Percentiles rank a stretch among this genome's conserved stretches.
phyloP scores from a whole-genome alignment of 2,329 filamentous ascomycete species.

The Metarhizium brunneum region DNA sequence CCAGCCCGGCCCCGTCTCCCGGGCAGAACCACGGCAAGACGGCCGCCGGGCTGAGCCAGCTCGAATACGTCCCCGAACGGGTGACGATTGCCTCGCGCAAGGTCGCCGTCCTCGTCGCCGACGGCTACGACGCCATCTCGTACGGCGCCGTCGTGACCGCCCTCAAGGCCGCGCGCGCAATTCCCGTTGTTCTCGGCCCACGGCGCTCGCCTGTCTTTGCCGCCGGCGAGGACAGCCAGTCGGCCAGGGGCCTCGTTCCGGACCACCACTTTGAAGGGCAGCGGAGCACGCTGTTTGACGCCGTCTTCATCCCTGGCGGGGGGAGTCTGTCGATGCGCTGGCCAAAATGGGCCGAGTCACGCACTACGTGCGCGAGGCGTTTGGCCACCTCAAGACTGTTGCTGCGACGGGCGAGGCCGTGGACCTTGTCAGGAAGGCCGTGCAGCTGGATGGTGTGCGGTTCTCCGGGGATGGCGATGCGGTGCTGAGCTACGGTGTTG shows the following conservation, averaged over 20 bases:
- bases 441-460: slow-evolving; percentile 32
- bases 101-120: slow-evolving; percentile 67
- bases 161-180: slow-evolving; percentile 50
- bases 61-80: slow-evolving; percentile 52
- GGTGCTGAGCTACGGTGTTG: slow-evolving; percentile 64
- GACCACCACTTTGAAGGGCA: slow-evolving; percentile 75
- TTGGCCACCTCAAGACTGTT: slow-evolving; percentile 73
- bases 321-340: slow-evolving; percentile 51
- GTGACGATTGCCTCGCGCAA: slow-evolving; percentile 63
- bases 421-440: slow-evolving; percentile 44
- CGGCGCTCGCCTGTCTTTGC: slow-evolving; percentile 58
- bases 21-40: slow-evolving; percentile 55
- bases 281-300: slow-evolving; percentile 74
- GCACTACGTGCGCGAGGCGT: slow-evolving; percentile 72
- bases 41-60: slow-evolving; percentile 58
- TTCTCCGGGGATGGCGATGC: slow-evolving; percentile 38
- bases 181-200: slow-evolving; percentile 64
- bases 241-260: slow-evolving; percentile 48
- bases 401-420: slow-evolving; percentile 67
- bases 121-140: slow-evolving; percentile 61
- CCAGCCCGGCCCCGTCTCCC: slow-evolving; percentile 42
- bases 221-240: slow-evolving; percentile 43
- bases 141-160: slow-evolving; percentile 58
- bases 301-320: slow-evolving; percentile 68
- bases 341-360: slow-evolving; percentile 61